Conservation (phyloP, 441 rosid species). For the Pelargonium cotyledonis region DNA sequence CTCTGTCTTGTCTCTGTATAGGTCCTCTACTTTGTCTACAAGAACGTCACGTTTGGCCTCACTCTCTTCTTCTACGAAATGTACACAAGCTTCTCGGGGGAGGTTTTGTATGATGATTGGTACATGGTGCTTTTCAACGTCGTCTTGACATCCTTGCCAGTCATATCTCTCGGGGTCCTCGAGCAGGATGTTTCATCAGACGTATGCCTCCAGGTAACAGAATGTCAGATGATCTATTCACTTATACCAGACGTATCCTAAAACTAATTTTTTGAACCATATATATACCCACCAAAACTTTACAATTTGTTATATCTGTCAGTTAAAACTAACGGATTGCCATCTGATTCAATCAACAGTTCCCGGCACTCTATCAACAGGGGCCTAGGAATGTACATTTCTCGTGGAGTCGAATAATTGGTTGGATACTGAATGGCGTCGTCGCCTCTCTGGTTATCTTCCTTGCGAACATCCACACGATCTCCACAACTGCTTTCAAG, state of each 20-base stretch:
- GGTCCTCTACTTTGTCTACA: constrained; percentile 71
- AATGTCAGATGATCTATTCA: no score
- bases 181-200: constrained; percentile 73
- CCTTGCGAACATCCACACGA: constrained; percentile 31
- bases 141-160: constrained; percentile 62
- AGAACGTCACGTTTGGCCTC: constrained; percentile 68
- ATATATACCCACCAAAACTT: no score
- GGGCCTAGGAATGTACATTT: constrained; percentile 55
- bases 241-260: no score
- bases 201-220: constrained; percentile 53
- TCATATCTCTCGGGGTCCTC: constrained; percentile 61
- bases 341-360: constrained; percentile 28
- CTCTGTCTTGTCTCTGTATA: constrained; percentile 20
- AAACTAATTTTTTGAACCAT: no score
- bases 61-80: constrained; percentile 74
- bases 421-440: constrained; percentile 54
- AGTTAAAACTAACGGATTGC: not conserved
- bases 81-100: constrained; percentile 56
- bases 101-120: constrained; percentile 59
- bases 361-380: constrained; percentile 62
- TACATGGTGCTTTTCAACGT: constrained; percentile 63
- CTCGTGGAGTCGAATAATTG: constrained; percentile 49
- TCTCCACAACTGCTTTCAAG: constrained; percentile 32
- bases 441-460: constrained; percentile 46
- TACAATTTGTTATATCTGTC: not conserved